Evolutionary conservation across 257 asterid species (phyloP).

Genomic region (Plantago elongata): DNA sequence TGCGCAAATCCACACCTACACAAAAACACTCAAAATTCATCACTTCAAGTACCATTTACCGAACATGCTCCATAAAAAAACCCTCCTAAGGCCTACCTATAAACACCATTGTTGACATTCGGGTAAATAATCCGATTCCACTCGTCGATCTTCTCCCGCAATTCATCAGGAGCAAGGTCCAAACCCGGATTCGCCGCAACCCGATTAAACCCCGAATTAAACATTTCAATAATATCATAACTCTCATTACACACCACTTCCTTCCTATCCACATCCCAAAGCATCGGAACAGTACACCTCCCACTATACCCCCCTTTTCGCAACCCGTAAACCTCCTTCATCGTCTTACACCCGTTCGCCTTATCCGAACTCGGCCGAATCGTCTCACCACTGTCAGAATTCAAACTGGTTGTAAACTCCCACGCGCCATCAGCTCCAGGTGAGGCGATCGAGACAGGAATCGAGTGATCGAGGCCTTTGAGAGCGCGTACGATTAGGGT

Average conservation of each 20-base stretch:
- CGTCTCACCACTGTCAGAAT: neutral
- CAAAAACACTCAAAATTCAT: neutral
- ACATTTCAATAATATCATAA: constrained; percentile 64
- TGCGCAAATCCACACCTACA: constrained; percentile 96
- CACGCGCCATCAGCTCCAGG: constrained; percentile 81
- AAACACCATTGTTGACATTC: constrained; percentile 78
- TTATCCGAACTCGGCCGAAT: constrained; percentile 50
- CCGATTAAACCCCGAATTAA: constrained; percentile 65
- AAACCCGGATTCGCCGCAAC: constrained; percentile 48
- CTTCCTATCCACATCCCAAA: constrained; percentile 64
- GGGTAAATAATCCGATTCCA: constrained; percentile 86
- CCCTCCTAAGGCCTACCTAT: constrained; percentile 57
- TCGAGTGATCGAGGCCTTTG: constrained; percentile 62
- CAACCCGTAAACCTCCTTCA: constrained; percentile 61
- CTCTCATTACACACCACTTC: constrained; percentile 92
- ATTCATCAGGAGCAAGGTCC: constrained; percentile 62
- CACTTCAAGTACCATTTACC: neutral
- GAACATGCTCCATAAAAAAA: neutral
- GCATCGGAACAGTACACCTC: constrained; percentile 85
- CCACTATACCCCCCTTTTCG: constrained; percentile 67
- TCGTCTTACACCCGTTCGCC: constrained; percentile 57
- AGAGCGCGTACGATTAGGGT: constrained; percentile 91
- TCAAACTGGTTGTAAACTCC: constrained; percentile 35
- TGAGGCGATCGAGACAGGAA: constrained; percentile 70
- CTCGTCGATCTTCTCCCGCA: constrained; percentile 45